Evolutionary conservation across 495 filamentous ascomycete genomes (phyloP).

Genomic region (Aspergillus haitiensis): DNA sequence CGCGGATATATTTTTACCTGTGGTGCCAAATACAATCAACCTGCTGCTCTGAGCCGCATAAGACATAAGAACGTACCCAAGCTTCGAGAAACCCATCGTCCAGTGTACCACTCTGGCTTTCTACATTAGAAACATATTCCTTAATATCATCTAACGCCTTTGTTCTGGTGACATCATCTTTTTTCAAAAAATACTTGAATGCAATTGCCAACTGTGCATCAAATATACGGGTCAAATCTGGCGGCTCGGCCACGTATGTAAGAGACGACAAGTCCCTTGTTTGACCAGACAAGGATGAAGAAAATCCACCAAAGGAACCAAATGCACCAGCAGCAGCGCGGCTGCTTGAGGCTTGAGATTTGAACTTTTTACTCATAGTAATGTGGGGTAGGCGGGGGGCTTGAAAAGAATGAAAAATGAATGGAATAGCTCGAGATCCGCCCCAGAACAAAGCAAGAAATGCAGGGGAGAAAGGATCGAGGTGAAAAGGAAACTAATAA

Average conservation of each 20-base stretch:
- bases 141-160: constrained; percentile 89
- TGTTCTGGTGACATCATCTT: constrained; percentile 87
- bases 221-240: constrained; percentile 73
- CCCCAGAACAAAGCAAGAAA: not conserved
- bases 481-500: not conserved
- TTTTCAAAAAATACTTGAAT: constrained; percentile 91
- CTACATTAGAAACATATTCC: constrained; percentile 53
- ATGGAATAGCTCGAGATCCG: not conserved
- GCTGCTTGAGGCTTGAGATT: constrained; percentile 71
- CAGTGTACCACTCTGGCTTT: constrained; percentile 51
- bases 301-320: constrained; percentile 48
- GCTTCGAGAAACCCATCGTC: constrained; percentile 79
- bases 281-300: constrained; percentile 46
- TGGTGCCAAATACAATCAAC: constrained; percentile 22
- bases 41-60: constrained; percentile 15
- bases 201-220: constrained; percentile 79
- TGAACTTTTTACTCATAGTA: constrained; percentile 68
- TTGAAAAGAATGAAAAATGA: not conserved
- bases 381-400: constrained; percentile 45
- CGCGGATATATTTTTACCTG: constrained; percentile 86
- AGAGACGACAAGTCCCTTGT: constrained; percentile 56
- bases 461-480: not conserved
- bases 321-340: constrained; percentile 57
- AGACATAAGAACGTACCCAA: constrained; percentile 66
- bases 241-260: constrained; percentile 86